Evolutionary conservation across 1,139 yeast genomes (phyloP), one percentile per base, ranked within the genome.

Genomic region (Suhomyces terraborum): DNA sequence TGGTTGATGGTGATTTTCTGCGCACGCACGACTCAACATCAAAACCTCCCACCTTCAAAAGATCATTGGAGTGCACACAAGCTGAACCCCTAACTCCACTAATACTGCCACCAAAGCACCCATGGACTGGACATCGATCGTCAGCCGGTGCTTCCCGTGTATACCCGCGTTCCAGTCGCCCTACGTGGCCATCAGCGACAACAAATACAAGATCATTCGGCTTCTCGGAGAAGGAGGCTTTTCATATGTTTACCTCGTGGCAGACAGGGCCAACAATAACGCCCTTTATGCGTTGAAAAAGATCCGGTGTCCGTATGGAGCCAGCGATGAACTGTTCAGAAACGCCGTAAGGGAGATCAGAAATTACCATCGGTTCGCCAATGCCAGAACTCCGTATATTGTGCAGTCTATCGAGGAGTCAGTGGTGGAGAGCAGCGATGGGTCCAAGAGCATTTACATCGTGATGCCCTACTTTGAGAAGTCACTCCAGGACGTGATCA

Each of bases 161-260:
- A 49, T 71, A 28, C 76, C 77, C 2, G 61, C 57, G 35, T 42
- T 72, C 35, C 49, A 74, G 32, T 59, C 70, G 7, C 84, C 85
- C 0, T 67, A 65, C 9, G 58, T 81, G 6, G 50, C 66, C n/a
- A 72, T 83, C 46, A 80, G 81, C 53, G 75, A 67, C 46, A 61
- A 65, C 27, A 62, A 61, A 32, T 81, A 79, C 59, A 69, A 63
- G 48, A 84, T 91, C n/a, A 65, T 80, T 37, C 76, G 80, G 47
- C 72, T 91, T 17, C 66, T 91, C 6, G 96, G 96, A 8, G 97
- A 89, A 64, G 95, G 96, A 1, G 95, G 95, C 6, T 86, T 86
- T 56, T 83, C 95, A 1, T 88, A 85, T 54, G 95, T 88, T n/a
- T 91, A 91, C 56, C 68, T 88, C 26, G 96, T 88, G 7, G 49